Evolutionary conservation across 129 eudicot species (phyloP).

Genomic region (Sambucus nigra): DNA sequence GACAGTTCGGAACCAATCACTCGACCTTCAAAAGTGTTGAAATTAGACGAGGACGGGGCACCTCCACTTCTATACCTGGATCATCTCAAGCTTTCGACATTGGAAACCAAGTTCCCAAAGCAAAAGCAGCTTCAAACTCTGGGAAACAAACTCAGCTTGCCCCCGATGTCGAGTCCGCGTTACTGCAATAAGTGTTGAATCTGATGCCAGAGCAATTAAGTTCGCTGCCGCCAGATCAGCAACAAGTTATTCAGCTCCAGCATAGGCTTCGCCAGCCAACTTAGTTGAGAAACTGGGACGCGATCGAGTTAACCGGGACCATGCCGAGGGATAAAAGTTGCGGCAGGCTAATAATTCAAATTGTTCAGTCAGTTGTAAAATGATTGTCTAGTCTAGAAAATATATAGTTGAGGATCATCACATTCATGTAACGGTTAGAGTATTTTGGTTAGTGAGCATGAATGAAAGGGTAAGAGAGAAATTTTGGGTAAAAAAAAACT

Average conservation of each 20-base stretch:
- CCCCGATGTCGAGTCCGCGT: constrained; percentile 48
- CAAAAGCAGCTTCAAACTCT: constrained; percentile 29
- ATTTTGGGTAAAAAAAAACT: constrained; percentile 8
- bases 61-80: constrained; percentile 26
- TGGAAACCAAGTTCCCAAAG: constrained; percentile 26
- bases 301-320: no score
- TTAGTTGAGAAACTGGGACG: constrained; percentile 20
- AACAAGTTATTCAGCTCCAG: constrained; percentile 87
- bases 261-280: constrained; percentile 68
- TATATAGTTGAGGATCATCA: not conserved
- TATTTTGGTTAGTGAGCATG: not conserved
- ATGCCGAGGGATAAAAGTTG: no score
- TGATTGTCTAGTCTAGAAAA: not conserved
- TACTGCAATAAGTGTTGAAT: constrained; percentile 73
- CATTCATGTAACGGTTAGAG: constrained; percentile 2
- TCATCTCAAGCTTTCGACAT: constrained; percentile 18
- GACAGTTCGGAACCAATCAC: constrained; percentile 28
- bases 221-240: constrained; percentile 81
- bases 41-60: constrained; percentile 49
- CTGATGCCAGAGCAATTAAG: constrained; percentile 88
- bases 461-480: not conserved
- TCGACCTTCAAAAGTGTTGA: constrained; percentile 57
- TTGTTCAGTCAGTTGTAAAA: constrained; percentile 3
- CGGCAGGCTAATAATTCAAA: no score
- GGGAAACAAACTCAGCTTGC: constrained; percentile 55